These are phyloP conservation scores for Fusarium anthophilum DNA, from an alignment of 2,329 filamentous ascomycete species.

Conservation along the genomic window DNA sequence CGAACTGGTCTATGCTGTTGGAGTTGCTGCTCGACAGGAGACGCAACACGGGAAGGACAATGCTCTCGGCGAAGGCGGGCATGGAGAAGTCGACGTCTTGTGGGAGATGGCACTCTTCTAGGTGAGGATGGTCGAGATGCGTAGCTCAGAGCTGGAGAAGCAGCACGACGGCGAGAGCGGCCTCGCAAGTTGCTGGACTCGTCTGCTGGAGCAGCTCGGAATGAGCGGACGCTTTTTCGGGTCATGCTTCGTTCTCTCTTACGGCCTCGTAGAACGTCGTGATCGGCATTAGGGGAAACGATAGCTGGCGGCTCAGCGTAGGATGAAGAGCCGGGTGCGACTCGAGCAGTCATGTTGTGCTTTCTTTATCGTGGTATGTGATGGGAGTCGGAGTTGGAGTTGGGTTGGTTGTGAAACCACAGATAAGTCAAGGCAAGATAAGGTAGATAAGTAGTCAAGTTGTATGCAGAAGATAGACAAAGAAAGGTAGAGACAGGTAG, in stretches of 20 bases:
- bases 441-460: neutral
- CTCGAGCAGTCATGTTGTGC: slow-evolving; percentile 39
- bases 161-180: slow-evolving; percentile 52
- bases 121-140: slow-evolving; percentile 49
- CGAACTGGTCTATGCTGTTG: slow-evolving; percentile 42
- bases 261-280: slow-evolving; percentile 49
- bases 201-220: slow-evolving; percentile 46
- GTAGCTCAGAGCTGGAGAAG: slow-evolving; percentile 46
- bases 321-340: slow-evolving; percentile 32
- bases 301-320: slow-evolving; percentile 38
- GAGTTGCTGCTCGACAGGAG: slow-evolving; percentile 46
- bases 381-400: neutral
- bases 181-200: slow-evolving; percentile 56
- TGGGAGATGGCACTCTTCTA: slow-evolving; percentile 50
- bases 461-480: neutral
- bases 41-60: slow-evolving; percentile 52
- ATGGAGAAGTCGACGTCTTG: slow-evolving; percentile 53
- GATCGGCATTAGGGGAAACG: slow-evolving; percentile 37
- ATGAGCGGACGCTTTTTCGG: slow-evolving; percentile 44
- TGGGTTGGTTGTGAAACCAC: slow-evolving; percentile 1
- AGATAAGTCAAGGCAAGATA: slow-evolving; percentile 7
- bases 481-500: neutral
- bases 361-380: slow-evolving; percentile 4
- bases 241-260: slow-evolving; percentile 53
- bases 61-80: slow-evolving; percentile 56